Evolutionary conservation across 805 yeast genomes (phyloP).

Genomic region (Candida ortonii): DNA sequence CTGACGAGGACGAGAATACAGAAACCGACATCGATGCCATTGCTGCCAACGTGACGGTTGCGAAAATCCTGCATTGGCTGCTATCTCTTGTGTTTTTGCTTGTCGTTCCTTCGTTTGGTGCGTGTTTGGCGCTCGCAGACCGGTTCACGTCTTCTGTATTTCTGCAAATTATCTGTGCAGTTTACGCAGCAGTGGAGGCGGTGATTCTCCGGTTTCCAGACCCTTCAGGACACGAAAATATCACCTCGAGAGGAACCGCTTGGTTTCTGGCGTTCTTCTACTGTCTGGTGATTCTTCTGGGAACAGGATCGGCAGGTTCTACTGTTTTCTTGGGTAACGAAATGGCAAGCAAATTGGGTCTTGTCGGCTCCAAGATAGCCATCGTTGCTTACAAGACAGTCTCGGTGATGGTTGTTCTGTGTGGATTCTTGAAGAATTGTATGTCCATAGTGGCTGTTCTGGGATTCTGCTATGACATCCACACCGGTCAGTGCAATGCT

Average conservation of each 20-base stretch:
- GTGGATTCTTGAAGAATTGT: slow-evolving; percentile 78
- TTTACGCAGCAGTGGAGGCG: slow-evolving; percentile 56
- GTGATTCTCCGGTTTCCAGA: slow-evolving; percentile 62
- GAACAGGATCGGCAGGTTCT: slow-evolving; percentile 54
- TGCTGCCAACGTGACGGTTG: slow-evolving; percentile 37
- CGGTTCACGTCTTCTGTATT: slow-evolving; percentile 42
- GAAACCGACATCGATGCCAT: slow-evolving; percentile 12
- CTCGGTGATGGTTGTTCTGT: slow-evolving; percentile 45
- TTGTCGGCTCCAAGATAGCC: slow-evolving; percentile 37
- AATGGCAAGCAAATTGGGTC: slow-evolving; percentile 35
- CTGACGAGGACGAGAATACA: slow-evolving; percentile 10
- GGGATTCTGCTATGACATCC: slow-evolving; percentile 81
- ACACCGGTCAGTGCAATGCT: slow-evolving; percentile 93
- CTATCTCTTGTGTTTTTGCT: slow-evolving; percentile 45
- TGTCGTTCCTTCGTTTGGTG: slow-evolving; percentile 54
- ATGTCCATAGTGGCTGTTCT: slow-evolving; percentile 80
- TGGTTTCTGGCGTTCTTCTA: slow-evolving; percentile 54
- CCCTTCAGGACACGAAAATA: slow-evolving; percentile 60
- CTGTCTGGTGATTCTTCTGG: slow-evolving; percentile 49
- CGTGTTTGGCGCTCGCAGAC: slow-evolving; percentile 55
- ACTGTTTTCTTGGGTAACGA: slow-evolving; percentile 32
- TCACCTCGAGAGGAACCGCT: slow-evolving; percentile 65
- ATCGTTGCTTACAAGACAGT: slow-evolving; percentile 40
- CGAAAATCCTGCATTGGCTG: slow-evolving; percentile 67
- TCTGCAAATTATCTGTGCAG: slow-evolving; percentile 45